These are phyloP conservation scores for Avena insularis DNA, from an alignment of 176 grass and related monocot species.

Conservation along the genomic window DNA sequence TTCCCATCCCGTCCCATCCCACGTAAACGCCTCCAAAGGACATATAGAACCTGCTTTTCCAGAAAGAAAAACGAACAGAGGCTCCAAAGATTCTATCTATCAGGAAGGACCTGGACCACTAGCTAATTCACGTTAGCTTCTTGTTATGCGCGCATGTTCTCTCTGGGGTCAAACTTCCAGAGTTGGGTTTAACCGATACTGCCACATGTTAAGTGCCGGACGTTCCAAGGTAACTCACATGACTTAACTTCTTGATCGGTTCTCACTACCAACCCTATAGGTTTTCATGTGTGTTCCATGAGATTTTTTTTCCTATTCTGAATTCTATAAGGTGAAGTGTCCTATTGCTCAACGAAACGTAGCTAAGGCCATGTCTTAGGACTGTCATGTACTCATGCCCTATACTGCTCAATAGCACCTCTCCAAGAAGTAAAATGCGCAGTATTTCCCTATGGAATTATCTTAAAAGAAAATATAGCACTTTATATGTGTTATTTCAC, in stretches of 20 bases:
- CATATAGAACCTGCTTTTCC: not conserved
- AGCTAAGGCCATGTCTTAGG: constrained; percentile 2
- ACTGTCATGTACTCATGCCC: not conserved
- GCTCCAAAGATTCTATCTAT: constrained; percentile 15
- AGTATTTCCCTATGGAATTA: not conserved
- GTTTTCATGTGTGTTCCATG: constrained; percentile 7
- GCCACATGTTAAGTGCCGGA: constrained; percentile 35
- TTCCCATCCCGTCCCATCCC: constrained; percentile 29
- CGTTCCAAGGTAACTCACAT: not conserved
- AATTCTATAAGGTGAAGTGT: not conserved
- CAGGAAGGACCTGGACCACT: constrained; percentile 11
- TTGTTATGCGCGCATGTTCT: constrained; percentile 24
- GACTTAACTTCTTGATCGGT: not conserved
- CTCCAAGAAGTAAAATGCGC: not conserved
- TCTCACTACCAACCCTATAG: constrained; percentile 20
- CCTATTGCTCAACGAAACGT: constrained; percentile 4
- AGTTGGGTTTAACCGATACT: constrained; percentile 15
- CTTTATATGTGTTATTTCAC: not conserved
- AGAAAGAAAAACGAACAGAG: constrained; percentile 1
- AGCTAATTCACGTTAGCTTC: not conserved
- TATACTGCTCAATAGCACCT: not conserved
- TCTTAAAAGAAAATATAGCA: not conserved
- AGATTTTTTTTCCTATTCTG: not conserved
- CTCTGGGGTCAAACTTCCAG: constrained; percentile 29
- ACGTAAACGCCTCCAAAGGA: constrained; percentile 12